Percentiles rank a stretch among this genome's conserved stretches.
Conservation (phyloP, 2,329 filamentous ascomycete genomes). For the Trichoderma arundinaceum region DNA sequence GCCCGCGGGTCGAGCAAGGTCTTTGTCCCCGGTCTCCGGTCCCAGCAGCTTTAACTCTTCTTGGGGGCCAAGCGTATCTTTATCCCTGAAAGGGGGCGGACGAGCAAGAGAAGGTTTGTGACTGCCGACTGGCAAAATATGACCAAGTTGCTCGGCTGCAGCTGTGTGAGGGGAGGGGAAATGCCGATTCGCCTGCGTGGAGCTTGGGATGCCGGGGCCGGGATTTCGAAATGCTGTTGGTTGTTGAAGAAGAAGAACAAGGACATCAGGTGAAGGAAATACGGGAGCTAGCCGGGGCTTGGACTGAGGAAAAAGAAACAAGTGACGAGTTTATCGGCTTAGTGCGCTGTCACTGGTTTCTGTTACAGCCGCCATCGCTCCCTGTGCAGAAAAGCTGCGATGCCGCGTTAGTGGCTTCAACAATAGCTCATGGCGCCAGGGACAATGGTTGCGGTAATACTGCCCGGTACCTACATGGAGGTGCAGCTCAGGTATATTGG, state of each 20-base stretch:
- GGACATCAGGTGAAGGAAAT: too few species aligned
- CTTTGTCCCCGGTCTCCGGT: background rate
- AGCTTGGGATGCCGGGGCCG: background rate
- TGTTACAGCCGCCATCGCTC: too few species aligned
- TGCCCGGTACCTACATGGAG: too few species aligned
- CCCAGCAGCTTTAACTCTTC: conserved; percentile 7
- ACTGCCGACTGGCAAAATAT: conserved; percentile 10
- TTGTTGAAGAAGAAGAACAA: background rate
- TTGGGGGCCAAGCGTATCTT: conserved; percentile 26
- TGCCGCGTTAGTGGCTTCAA: too few species aligned
- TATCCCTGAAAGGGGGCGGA: conserved; percentile 24
- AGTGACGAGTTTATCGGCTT: too few species aligned
- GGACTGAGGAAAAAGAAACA: too few species aligned
- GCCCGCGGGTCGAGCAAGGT: background rate
- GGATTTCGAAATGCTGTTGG: background rate
- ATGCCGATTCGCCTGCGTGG: conserved; percentile 6
- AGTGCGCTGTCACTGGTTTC: too few species aligned
- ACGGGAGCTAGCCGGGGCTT: too few species aligned
- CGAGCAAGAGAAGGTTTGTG: background rate
- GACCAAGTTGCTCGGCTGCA: background rate
- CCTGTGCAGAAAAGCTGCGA: too few species aligned
- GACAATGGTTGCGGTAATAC: too few species aligned
- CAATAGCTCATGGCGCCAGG: too few species aligned
- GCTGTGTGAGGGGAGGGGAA: background rate
- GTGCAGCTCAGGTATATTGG: too few species aligned